Conservation (phyloP, 2,329 filamentous ascomycete species). For the Endocalyx cinctus region DNA sequence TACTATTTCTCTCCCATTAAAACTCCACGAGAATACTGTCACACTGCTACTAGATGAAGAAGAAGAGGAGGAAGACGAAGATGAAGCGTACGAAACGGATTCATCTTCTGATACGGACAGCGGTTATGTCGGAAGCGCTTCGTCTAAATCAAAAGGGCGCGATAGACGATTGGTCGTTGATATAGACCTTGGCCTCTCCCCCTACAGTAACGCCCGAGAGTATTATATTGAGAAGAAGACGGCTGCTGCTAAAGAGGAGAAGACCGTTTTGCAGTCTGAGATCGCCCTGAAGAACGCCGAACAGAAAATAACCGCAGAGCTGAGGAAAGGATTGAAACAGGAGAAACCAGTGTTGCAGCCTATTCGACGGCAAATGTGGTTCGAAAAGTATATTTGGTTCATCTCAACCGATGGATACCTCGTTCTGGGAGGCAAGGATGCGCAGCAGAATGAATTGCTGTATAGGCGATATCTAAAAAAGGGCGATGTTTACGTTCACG, state of each 20-base stretch:
- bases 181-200: constrained; percentile 74
- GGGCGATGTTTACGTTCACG: constrained; percentile 88
- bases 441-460: constrained; percentile 85
- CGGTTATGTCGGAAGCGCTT: constrained; percentile 31
- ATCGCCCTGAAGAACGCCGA: constrained; percentile 86
- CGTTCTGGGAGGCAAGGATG: constrained; percentile 82
- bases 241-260: constrained; percentile 82
- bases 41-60: constrained; percentile 75
- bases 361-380: constrained; percentile 84
- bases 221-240: constrained; percentile 88
- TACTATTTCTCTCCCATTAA: constrained; percentile 81
- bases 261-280: constrained; percentile 75
- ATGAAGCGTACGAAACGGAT: constrained; percentile 62
- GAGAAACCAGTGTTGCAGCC: constrained; percentile 85
- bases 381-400: constrained; percentile 96
- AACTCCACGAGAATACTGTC: constrained; percentile 83
- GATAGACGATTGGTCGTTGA: constrained; percentile 67
- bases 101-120: constrained; percentile 56
- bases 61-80: constrained; percentile 57
- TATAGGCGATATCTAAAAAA: constrained; percentile 82
- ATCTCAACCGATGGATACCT: constrained; percentile 93
- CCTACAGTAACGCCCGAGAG: constrained; percentile 84
- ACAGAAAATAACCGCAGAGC: constrained; percentile 77
- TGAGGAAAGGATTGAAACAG: constrained; percentile 84
- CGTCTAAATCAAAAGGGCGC: constrained; percentile 34